Evolutionary conservation across 495 filamentous ascomycete species (phyloP).

Genomic region (Neurospora terricola): DNA sequence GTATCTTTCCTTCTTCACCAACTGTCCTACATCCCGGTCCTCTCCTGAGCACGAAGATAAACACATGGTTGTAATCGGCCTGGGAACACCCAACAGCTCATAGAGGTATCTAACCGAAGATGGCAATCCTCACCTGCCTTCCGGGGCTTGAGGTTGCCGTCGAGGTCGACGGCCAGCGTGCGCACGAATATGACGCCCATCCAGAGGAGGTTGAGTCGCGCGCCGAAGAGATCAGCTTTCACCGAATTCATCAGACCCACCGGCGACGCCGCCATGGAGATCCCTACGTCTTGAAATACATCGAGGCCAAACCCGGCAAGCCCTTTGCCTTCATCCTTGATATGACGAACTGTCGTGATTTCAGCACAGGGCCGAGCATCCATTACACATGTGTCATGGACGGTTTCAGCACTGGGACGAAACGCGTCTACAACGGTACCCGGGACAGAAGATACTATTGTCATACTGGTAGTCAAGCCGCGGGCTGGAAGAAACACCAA

Average conservation of each 20-base stretch:
- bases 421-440: neutral
- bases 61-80: neutral
- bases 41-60: neutral
- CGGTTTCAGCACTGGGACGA: neutral
- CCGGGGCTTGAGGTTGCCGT: constrained; percentile 23
- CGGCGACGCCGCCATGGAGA: neutral
- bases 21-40: neutral
- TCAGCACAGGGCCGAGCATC: neutral
- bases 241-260: neutral
- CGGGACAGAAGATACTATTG: neutral
- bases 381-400: neutral
- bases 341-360: neutral
- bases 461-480: neutral
- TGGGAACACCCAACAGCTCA: neutral
- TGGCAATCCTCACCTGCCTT: constrained; percentile 24
- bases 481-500: neutral
- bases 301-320: constrained; percentile 9
- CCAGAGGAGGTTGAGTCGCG: neutral
- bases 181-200: constrained; percentile 22
- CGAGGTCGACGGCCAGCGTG: constrained; percentile 9
- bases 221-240: neutral
- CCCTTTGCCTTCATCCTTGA: neutral
- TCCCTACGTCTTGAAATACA: constrained; percentile 9
- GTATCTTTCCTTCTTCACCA: neutral
- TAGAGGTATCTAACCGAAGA: neutral